phyloP scores from a whole-genome alignment of 139 green algal species.

The Yamagishiella unicocca region DNA sequence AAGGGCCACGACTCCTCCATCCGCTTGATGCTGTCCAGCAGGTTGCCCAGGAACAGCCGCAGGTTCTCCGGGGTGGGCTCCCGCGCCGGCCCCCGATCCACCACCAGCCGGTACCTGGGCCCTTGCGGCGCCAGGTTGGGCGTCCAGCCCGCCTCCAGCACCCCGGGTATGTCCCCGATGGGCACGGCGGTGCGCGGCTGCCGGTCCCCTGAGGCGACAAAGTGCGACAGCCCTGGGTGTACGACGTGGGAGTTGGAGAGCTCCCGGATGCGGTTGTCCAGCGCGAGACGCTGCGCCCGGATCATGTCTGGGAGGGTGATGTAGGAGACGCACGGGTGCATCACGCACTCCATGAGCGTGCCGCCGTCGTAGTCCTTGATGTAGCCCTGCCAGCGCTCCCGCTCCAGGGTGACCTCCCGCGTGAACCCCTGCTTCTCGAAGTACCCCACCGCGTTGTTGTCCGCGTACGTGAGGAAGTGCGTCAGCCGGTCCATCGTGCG shows the following conservation, averaged over 20 bases:
- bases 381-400: constrained; percentile 87
- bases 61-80: constrained; percentile 66
- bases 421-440: constrained; percentile 98
- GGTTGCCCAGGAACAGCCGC: constrained; percentile 68
- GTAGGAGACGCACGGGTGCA: constrained; percentile 83
- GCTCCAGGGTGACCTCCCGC: constrained; percentile 83
- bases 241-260: constrained; percentile 89
- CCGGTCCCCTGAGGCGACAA: not conserved
- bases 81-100: constrained; percentile 43
- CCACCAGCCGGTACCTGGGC: constrained; percentile 53
- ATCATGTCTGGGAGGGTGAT: constrained; percentile 70
- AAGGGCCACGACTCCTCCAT: constrained; percentile 94
- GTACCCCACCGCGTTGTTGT: constrained; percentile 99
- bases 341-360: constrained; percentile 97
- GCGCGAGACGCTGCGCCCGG: constrained; percentile 19
- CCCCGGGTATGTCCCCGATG: constrained; percentile 82
- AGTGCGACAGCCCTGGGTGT: constrained; percentile 69
- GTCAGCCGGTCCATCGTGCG: constrained; percentile 80
- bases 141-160: constrained; percentile 88
- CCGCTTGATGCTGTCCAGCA: constrained; percentile 58
- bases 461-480: constrained; percentile 98
- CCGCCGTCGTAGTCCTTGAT: constrained; percentile 99
- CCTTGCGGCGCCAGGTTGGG: constrained; percentile 10
- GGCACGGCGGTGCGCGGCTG: not conserved
- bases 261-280: constrained; percentile 75